Base-by-base conservation (phyloP, 306 rosid species). In the Trifolium dubium region DNA sequence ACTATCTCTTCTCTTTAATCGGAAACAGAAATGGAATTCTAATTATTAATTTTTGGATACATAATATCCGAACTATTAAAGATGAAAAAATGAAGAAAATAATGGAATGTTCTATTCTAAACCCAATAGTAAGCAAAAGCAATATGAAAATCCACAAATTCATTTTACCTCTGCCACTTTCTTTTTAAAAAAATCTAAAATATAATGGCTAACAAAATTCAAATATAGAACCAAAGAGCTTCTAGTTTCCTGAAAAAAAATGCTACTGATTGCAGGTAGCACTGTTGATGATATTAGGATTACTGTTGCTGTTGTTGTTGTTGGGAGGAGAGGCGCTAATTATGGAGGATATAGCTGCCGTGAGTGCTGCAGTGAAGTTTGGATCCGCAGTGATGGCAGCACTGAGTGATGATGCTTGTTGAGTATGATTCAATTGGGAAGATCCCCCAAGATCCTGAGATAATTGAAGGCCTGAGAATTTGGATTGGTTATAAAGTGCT, bases 341-440 rank as follows among this genome's bases (percentile, higher is more conserved):
- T 79, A 95, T 87, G 78, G 98, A 88, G 64, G 95, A 84, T 81
- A 95, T 92, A 23, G 99, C 99, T 0, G 99, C 99, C 0, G 98
- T 97, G 8, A 95, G 89, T 1, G 84, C 98, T 0, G 97, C 99
- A 0, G 93, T 87, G 88, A 94, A 94, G 51, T 86, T 88, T 0
- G 99, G 99, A 46, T 94, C 96, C 1, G 96, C 75, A 0, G 99
- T 87, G 82, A 94, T 89, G 2, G 98, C 98, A 53, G 53, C 51
- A 6, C 83, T 89, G 49, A 91, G n/a, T 77, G 87, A 39, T 83
- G 53, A 10, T 15, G 49, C 6, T 40, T 64, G 69, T 64, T 64
- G 69, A 63, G 30, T n/a, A 37, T 17, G 35, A 18, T 64, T 30
- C 32, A 64, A 64, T 8, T 62, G 51, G 10, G 71, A 66, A 12